Evolutionary conservation across 305 asterid genomes (phyloP).

Genomic region (Plantago coronopus): DNA sequence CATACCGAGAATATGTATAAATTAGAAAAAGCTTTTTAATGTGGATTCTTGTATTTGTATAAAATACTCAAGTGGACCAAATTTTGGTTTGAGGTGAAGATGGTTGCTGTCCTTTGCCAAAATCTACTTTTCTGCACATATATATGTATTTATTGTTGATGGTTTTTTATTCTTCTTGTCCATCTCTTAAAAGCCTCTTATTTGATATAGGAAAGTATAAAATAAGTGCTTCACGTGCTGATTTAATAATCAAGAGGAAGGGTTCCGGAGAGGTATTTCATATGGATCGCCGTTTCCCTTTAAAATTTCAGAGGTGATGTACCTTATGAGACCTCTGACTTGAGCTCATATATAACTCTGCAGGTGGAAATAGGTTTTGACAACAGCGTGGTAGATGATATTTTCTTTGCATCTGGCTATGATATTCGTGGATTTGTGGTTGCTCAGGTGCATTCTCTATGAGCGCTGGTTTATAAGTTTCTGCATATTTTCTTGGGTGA

Average conservation of each 20-base stretch:
- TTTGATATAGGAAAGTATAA: conserved; percentile 63
- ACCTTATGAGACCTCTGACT: conserved; percentile 10
- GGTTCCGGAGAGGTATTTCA: conserved; percentile 70
- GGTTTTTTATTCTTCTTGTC: conserved; percentile 10
- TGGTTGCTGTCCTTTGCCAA: not conserved
- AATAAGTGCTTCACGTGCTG: conserved; percentile 69
- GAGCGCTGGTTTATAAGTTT: conserved; percentile 6
- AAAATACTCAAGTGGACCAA: not conserved
- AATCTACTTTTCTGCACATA: not conserved
- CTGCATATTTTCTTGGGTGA: conserved; percentile 7
- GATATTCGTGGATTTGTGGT: conserved; percentile 86
- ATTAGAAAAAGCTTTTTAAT: conserved; percentile 3
- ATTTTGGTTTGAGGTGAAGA: conserved; percentile 18
- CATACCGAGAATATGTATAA: conserved; percentile 14
- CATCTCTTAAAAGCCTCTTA: conserved; percentile 24
- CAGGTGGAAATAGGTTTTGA: conserved; percentile 82
- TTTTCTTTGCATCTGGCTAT: conserved; percentile 80
- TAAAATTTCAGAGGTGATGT: not conserved
- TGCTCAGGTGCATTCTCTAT: conserved; percentile 66
- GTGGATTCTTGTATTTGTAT: not conserved
- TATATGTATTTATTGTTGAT: conserved; percentile 18
- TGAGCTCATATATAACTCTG: conserved; percentile 28
- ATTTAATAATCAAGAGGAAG: conserved; percentile 63
- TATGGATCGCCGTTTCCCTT: conserved; percentile 17
- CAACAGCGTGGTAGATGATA: conserved; percentile 62